A percentile compares a stretch with the other conserved stretches of the same genome.
Evolutionary conservation across 1,284 basidiomycete species (phyloP).

Genomic region (Pseudozyma pruni): DNA sequence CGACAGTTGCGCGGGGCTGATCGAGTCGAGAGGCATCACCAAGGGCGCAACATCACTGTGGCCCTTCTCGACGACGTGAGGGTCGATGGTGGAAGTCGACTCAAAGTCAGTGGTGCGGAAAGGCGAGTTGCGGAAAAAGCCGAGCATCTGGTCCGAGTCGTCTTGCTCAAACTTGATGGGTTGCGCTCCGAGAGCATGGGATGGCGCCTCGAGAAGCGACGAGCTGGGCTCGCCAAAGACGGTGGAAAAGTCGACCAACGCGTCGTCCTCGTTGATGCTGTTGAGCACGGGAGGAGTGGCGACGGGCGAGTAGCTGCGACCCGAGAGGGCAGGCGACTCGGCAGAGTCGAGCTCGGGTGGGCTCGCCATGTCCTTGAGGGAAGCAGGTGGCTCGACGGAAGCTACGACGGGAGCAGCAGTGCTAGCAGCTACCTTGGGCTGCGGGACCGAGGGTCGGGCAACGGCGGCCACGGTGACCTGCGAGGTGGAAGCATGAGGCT

Average conservation of each 20-base stretch:
- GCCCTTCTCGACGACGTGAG: conserved; percentile 40
- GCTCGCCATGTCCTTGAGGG: conserved; percentile 7
- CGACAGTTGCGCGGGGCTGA: conserved; percentile 14
- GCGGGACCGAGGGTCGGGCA: conserved; percentile 22
- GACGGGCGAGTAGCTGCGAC: conserved; percentile 35
- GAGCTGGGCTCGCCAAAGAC: conserved; percentile 35
- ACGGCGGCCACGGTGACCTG: conserved; percentile 41
- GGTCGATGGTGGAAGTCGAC: conserved; percentile 47
- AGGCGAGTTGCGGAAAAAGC: conserved; percentile 42
- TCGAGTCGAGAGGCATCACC: conserved; percentile 18
- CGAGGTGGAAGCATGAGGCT: conserved; percentile 22
- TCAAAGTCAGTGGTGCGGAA: conserved; percentile 37
- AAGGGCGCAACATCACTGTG: conserved; percentile 7
- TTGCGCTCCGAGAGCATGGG: background rate
- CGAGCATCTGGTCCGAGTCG: conserved; percentile 28
- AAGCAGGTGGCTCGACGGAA: background rate
- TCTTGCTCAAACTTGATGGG: conserved; percentile 32
- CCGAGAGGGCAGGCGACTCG: conserved; percentile 39
- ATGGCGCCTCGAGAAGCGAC: conserved; percentile 8
- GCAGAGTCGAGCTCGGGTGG: conserved; percentile 39
- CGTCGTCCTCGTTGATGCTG: conserved; percentile 24
- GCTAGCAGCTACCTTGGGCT: conserved; percentile 12
- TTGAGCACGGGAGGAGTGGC: conserved; percentile 31
- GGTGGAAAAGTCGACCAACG: conserved; percentile 27
- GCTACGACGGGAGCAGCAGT: background rate